Conservation (phyloP, 306 rosid genomes). For the Dalbergia cochinchinensis region DNA sequence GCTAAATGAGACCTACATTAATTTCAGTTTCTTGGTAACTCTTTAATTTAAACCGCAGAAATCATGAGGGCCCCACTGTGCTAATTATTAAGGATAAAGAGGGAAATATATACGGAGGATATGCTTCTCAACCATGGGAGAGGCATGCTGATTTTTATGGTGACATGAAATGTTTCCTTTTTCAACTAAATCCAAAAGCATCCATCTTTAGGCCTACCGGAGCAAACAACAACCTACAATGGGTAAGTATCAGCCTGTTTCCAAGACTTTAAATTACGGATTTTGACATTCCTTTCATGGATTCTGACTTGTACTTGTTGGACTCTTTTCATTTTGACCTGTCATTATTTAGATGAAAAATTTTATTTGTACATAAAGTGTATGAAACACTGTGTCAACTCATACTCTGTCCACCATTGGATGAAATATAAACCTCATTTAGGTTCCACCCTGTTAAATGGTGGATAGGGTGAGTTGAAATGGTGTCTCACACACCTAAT, state of each 20-base stretch:
- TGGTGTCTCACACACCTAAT: too few relatives aligned
- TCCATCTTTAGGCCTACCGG: constrained; percentile 86
- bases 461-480: too few relatives aligned
- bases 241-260: constrained; percentile 66
- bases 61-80: constrained; percentile 78
- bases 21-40: constrained; percentile 45
- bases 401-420: too few relatives aligned
- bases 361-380: too few relatives aligned
- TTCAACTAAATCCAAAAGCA: constrained; percentile 82
- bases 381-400: too few relatives aligned
- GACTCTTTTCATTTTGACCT: not conserved
- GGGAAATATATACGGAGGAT: constrained; percentile 87
- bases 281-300: not conserved
- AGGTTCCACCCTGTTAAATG: too few relatives aligned
- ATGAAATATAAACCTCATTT: too few relatives aligned
- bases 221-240: constrained; percentile 84
- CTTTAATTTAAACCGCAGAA: constrained; percentile 68
- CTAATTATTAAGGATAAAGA: constrained; percentile 83
- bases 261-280: constrained; percentile 13
- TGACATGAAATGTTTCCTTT: constrained; percentile 81
- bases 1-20: constrained; percentile 40
- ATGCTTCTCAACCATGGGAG: constrained; percentile 94
- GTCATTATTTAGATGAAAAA: not conserved
- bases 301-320: constrained; percentile 1
- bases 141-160: constrained; percentile 92